Evolutionary conservation across 768 basidiomycete genomes (phyloP).

Genomic region (Leccinum aurantiacum): DNA sequence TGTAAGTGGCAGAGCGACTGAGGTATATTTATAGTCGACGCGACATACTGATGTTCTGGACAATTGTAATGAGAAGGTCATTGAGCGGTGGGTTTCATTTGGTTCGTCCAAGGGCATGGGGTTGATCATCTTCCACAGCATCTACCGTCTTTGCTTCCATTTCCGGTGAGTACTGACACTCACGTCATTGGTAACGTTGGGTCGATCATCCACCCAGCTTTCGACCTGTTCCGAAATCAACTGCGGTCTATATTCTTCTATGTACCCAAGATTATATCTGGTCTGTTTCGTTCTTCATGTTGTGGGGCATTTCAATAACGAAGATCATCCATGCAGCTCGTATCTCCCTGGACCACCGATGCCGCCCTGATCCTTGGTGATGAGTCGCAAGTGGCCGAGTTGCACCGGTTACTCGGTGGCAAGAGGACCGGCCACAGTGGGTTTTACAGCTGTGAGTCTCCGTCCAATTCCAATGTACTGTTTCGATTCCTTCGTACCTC

Average conservation of each 20-base stretch:
- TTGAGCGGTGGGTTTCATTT: not conserved
- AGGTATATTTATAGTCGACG: not conserved
- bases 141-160: slow-evolving; percentile 5
- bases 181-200: no score
- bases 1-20: not conserved
- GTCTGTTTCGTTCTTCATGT: not conserved
- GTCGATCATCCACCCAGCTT: not conserved
- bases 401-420: no score
- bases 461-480: no score
- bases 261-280: not conserved
- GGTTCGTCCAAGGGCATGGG: not conserved
- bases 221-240: not conserved
- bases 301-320: no score
- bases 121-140: not conserved
- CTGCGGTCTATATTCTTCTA: not conserved
- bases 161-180: not conserved
- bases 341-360: not conserved
- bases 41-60: not conserved
- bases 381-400: no score
- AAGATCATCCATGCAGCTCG: not conserved
- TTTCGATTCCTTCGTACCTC: no score
- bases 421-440: no score
- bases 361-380: no score
- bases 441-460: no score
- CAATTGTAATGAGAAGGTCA: not conserved